Conservation (phyloP, 139 green algal genomes). For the Chlorella sp. region DNA sequence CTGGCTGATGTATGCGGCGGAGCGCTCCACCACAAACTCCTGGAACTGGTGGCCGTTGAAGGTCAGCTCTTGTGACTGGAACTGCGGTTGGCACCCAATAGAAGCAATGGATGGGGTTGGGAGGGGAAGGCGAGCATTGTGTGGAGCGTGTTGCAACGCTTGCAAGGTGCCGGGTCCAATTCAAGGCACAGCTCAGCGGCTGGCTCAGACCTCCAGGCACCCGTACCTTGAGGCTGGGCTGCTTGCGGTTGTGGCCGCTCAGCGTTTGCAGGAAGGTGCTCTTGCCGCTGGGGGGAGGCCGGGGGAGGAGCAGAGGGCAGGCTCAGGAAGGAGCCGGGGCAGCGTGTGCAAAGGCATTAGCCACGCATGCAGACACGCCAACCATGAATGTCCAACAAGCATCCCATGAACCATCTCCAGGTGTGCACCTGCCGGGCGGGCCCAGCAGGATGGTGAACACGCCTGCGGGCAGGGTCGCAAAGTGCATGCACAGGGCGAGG, state of each 20-base stretch:
- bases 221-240: conserved; percentile 12
- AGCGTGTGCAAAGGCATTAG: too few species aligned
- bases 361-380: too few species aligned
- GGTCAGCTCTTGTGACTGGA: conserved; percentile 38
- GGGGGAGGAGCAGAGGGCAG: too few species aligned
- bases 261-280: conserved; percentile 69
- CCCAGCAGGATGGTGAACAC: conserved; percentile 49
- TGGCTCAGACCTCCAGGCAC: background rate
- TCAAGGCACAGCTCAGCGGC: background rate
- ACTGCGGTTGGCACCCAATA: too few species aligned
- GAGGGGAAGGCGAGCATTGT: too few species aligned
- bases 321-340: too few species aligned
- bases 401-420: too few species aligned
- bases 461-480: background rate
- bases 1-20: conserved; percentile 67
- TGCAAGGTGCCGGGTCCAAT: background rate
- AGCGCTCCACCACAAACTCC: conserved; percentile 53
- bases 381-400: too few species aligned
- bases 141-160: too few species aligned
- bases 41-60: conserved; percentile 62
- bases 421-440: conserved; percentile 49
- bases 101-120: too few species aligned
- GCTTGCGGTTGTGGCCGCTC: conserved; percentile 48
- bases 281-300: conserved; percentile 50
- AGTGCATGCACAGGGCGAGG: too few species aligned